phyloP scores from a whole-genome alignment of 129 eudicot species.

The Pseudognaphalium luteoalbum region DNA sequence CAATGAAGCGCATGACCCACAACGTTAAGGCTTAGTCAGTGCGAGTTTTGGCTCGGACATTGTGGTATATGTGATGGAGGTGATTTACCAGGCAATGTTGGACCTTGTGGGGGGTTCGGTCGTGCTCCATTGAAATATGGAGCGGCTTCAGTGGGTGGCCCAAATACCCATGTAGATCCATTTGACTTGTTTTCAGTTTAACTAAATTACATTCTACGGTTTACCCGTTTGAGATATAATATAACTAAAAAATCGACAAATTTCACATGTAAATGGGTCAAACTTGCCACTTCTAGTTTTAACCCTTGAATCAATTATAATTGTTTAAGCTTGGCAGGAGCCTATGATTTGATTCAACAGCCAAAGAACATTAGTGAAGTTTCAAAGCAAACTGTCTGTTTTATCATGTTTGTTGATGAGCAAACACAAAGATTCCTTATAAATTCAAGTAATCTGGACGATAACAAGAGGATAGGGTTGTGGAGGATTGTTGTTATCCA shows the following conservation, averaged over 20 bases:
- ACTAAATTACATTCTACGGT: background rate
- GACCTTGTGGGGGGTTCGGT: too few species aligned
- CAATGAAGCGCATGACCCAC: too few species aligned
- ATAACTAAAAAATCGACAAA: background rate
- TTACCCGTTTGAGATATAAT: background rate
- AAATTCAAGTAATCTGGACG: conserved; percentile 51
- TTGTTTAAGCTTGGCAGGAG: conserved; percentile 47
- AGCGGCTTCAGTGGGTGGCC: too few species aligned
- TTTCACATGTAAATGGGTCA: background rate
- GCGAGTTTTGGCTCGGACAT: too few species aligned
- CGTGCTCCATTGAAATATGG: too few species aligned
- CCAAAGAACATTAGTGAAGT: conserved; percentile 73
- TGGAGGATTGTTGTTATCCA: conserved; percentile 80
- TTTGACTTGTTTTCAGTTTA: too few species aligned
- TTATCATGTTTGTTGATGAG: conserved; percentile 84
- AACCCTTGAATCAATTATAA: conserved; percentile 16
- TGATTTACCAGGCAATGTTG: too few species aligned
- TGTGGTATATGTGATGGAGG: too few species aligned
- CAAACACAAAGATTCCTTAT: conserved; percentile 61
- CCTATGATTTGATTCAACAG: conserved; percentile 79
- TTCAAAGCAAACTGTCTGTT: conserved; percentile 66
- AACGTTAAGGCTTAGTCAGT: too few species aligned
- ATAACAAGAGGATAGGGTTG: conserved; percentile 59
- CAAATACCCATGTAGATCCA: too few species aligned
- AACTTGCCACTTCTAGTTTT: background rate